Conservation (phyloP, 441 rosid genomes). For the Syzygium syzygioides region DNA sequence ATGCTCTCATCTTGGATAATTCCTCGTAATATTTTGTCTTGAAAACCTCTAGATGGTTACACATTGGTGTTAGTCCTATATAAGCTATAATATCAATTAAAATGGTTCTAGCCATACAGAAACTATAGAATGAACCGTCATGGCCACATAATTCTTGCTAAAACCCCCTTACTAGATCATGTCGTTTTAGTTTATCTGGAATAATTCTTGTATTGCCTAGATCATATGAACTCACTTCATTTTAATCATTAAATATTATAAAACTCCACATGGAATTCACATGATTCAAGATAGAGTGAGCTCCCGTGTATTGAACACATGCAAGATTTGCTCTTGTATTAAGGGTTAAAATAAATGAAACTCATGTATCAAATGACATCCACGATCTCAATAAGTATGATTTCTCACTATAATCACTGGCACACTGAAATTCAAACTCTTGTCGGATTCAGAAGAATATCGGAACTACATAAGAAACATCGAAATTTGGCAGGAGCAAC, state of each 20-base stretch:
- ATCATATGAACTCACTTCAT: not conserved
- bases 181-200: accelerated
- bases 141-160: not conserved
- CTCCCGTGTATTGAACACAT: not conserved
- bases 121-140: not conserved
- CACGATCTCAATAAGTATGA: not conserved
- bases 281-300: not conserved
- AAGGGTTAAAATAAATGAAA: not conserved
- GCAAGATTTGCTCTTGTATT: not conserved
- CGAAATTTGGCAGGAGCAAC: not conserved
- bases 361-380: not conserved
- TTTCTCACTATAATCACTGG: not conserved
- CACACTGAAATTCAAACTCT: not conserved
- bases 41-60: too few species aligned
- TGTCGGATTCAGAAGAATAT: not conserved
- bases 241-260: not conserved
- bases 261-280: not conserved
- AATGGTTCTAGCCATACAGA: not conserved
- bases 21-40: not conserved
- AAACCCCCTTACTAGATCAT: not conserved
- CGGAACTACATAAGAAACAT: not conserved
- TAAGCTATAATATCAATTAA: too few species aligned
- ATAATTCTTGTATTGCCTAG: not conserved
- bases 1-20: not conserved
- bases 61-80: not conserved